Evolutionary conservation across 1,284 basidiomycete species (phyloP).

Genomic region (Singerocomus inundabilis): DNA sequence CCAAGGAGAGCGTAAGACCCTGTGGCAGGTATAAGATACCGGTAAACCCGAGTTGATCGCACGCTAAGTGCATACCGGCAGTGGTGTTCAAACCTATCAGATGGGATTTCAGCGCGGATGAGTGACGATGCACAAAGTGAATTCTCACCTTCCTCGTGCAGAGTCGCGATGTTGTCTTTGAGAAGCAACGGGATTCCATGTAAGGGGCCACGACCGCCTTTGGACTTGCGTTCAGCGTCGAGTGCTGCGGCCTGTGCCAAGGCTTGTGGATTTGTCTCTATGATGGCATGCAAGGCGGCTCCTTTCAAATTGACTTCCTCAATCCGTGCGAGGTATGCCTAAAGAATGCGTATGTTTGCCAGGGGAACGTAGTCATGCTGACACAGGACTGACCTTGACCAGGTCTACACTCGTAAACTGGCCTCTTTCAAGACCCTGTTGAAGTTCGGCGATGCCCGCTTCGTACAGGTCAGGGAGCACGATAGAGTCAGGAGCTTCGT

Average conservation of each 20-base stretch:
- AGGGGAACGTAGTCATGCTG: not conserved
- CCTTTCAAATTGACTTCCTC: slow-evolving; percentile 68
- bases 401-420: slow-evolving; percentile 33
- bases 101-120: slow-evolving; percentile 5
- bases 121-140: slow-evolving; percentile 32
- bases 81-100: slow-evolving; percentile 63
- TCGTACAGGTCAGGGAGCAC: slow-evolving; percentile 31
- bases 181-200: slow-evolving; percentile 72
- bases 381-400: slow-evolving; percentile 25
- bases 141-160: slow-evolving; percentile 45
- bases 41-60: not conserved
- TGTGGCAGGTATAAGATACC: not conserved
- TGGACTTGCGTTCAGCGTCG: slow-evolving; percentile 50
- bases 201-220: slow-evolving; percentile 49
- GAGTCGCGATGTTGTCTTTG: slow-evolving; percentile 31
- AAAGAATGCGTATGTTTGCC: not conserved
- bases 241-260: slow-evolving; percentile 51
- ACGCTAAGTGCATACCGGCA: slow-evolving; percentile 29
- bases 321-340: slow-evolving; percentile 71
- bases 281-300: slow-evolving; percentile 56
- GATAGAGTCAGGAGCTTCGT: not conserved
- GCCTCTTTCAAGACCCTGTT: slow-evolving; percentile 27
- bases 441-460: slow-evolving; percentile 32
- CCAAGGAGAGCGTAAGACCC: slow-evolving; percentile 58
- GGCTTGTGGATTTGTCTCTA: slow-evolving; percentile 63